These are phyloP conservation scores for Calocera viscosa DNA, from an alignment of 768 basidiomycete species.

Conservation along the genomic window DNA sequence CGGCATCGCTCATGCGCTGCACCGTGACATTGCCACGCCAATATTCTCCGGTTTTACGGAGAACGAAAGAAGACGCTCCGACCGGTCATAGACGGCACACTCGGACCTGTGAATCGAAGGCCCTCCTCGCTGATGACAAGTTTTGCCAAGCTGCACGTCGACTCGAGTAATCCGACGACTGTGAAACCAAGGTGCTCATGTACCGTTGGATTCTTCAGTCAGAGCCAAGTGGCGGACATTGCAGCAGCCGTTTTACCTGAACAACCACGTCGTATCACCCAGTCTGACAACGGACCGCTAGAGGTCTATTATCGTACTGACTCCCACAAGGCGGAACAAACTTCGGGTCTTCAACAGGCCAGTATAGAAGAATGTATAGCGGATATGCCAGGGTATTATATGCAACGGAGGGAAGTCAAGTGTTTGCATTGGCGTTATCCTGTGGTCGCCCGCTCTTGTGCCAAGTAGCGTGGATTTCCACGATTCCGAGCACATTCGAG, in stretches of 20 bases:
- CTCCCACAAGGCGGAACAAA: not conserved
- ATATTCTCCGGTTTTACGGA: slow-evolving; percentile 1
- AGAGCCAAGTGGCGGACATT: not conserved
- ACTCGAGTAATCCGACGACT: not conserved
- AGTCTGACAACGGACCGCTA: not conserved
- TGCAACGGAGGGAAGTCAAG: not conserved
- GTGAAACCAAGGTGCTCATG: not conserved
- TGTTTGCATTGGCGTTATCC: no score
- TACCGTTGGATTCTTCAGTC: not conserved
- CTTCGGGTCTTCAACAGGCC: not conserved
- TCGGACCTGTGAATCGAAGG: no score
- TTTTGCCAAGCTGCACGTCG: not conserved
- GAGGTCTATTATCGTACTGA: not conserved
- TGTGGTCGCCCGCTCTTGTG: no score
- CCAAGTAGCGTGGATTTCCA: no score
- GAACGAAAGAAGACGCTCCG: slow-evolving; percentile 14
- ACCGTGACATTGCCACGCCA: not conserved
- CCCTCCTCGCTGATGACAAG: not conserved
- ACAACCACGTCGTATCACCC: not conserved
- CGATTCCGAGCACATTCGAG: no score
- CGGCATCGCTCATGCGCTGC: not conserved
- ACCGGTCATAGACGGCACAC: slow-evolving; percentile 21
- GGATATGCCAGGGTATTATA: not conserved
- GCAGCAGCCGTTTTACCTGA: not conserved
- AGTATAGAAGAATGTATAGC: not conserved